These are phyloP conservation scores for Pelargonium nanum DNA, from an alignment of 345 rosid genomes.

Conservation along the genomic window DNA sequence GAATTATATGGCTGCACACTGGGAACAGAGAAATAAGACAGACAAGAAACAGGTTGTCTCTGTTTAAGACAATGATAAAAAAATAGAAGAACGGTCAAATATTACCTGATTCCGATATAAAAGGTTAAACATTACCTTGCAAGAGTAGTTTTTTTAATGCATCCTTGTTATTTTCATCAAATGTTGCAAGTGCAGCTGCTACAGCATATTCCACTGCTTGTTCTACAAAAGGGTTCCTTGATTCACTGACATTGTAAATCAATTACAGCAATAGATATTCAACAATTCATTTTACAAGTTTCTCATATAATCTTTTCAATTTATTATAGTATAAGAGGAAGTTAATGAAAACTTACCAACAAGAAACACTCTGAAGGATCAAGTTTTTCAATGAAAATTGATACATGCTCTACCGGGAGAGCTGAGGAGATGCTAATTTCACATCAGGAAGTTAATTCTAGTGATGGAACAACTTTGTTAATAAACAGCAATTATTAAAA, in stretches of 20 bases:
- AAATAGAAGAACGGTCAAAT: no score
- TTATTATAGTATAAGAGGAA: neutral
- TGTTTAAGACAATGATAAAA: no score
- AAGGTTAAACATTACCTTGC: conserved; percentile 58
- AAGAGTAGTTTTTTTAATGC: conserved; percentile 54
- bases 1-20: no score
- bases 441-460: no score
- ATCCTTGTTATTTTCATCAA: conserved; percentile 43
- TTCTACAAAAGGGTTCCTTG: conserved; percentile 82
- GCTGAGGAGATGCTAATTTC: conserved; percentile 86
- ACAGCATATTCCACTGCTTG: conserved; percentile 65
- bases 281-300: conserved; percentile 4
- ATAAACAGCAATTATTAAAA: neutral
- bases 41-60: no score
- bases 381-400: conserved; percentile 59
- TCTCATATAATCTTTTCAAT: neutral
- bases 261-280: conserved; percentile 3
- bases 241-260: conserved; percentile 40
- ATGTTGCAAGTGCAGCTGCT: conserved; percentile 65
- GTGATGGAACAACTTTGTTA: conserved; percentile 1
- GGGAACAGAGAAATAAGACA: no score
- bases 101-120: no score
- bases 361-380: conserved; percentile 49
- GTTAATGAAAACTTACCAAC: conserved; percentile 42
- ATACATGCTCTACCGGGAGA: conserved; percentile 69